phyloP scores from a whole-genome alignment of 2,329 filamentous ascomycete genomes.

The Botrytis aclada region DNA sequence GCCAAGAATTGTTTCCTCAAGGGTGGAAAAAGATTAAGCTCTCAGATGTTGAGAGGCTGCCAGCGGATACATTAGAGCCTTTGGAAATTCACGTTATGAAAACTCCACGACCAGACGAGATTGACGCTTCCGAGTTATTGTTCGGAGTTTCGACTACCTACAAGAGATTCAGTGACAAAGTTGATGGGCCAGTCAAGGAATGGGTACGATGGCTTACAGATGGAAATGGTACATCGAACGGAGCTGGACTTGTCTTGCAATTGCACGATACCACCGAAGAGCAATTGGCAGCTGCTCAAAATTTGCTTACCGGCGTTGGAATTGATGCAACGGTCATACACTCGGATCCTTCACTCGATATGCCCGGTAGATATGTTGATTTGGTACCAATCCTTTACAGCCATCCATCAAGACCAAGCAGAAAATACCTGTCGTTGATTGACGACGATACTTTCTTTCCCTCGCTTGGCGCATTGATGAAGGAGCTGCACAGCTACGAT shows the following conservation, averaged over 20 bases:
- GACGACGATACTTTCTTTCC: slow-evolving; percentile 40
- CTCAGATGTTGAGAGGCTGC: slow-evolving; percentile 22
- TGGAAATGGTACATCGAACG: slow-evolving; percentile 53
- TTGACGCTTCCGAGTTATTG: slow-evolving; percentile 55
- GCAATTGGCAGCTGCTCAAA: slow-evolving; percentile 49
- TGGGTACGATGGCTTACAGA: slow-evolving; percentile 60
- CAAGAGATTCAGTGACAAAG: slow-evolving; percentile 49
- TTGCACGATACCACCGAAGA: slow-evolving; percentile 51
- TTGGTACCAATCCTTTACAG: slow-evolving; percentile 54
- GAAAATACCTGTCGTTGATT: slow-evolving; percentile 36
- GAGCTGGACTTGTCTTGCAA: slow-evolving; percentile 54
- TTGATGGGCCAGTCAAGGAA: slow-evolving; percentile 52
- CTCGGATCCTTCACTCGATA: slow-evolving; percentile 52
- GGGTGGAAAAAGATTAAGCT: slow-evolving; percentile 30
- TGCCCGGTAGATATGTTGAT: slow-evolving; percentile 57
- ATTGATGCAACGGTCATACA: slow-evolving; percentile 57
- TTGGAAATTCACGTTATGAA: slow-evolving; percentile 34
- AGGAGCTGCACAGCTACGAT: slow-evolving; percentile 38
- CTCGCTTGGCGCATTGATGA: slow-evolving; percentile 29
- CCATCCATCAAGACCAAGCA: slow-evolving; percentile 39
- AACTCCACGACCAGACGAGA: slow-evolving; percentile 46
- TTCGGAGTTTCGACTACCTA: slow-evolving; percentile 60
- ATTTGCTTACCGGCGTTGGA: slow-evolving; percentile 46
- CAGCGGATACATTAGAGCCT: slow-evolving; percentile 22
- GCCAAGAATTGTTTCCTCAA: slow-evolving; percentile 32